Evolutionary conservation across 192 early-diverging fungal species (phyloP), one percentile per base, ranked within the genome.

Genomic region (Backusella tuberculispora): DNA sequence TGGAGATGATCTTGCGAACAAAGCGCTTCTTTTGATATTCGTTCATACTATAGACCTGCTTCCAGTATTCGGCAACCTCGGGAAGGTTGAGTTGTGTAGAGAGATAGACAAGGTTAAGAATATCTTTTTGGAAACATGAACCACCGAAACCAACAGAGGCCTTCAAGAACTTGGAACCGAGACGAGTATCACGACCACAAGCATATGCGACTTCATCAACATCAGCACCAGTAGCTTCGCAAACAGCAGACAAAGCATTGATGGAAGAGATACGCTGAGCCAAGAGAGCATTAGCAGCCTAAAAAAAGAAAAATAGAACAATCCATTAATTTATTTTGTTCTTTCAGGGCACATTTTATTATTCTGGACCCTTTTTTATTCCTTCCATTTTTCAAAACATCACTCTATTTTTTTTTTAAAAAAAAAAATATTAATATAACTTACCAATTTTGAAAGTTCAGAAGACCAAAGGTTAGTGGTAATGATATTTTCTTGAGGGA

Each of bases 71-170:
- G 46, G 93, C 96, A 47, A 98, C 95, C 80, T 97, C 95, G 24
- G 90, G 92, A 63, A 98, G 82, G 74, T 91, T 90, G 34, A 97
- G 86, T 69, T 91, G 92, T 77, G 92, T 86, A 53, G 90, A 88
- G 46, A 98, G 86, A 83, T 95, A 98, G n/a, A 97, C 92, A 43
- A 98, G 81, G 85, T 96, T 96, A 34, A 92, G 81, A 60, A 98
- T 92, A 75, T 98, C 96, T 80, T 98, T 98, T 80, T 96, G 94
- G 85, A 98, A 96, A 80, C 96, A 98, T n/a, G 90, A 91, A 13
- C 96, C 96, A 72, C 96, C 96, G 77, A 98, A 98, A 17, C 96
- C 96, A 42, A 98, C 91, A 1, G 91, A 93, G 6, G 96, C 92
- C 73, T 94, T 94, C 64, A 98, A 81, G 80, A 96, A 98, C 83